A percentile compares a stretch with the other conserved stretches of the same genome.
phyloP scores from a whole-genome alignment of 169 alveolate species.

The Eimeria praecox region DNA sequence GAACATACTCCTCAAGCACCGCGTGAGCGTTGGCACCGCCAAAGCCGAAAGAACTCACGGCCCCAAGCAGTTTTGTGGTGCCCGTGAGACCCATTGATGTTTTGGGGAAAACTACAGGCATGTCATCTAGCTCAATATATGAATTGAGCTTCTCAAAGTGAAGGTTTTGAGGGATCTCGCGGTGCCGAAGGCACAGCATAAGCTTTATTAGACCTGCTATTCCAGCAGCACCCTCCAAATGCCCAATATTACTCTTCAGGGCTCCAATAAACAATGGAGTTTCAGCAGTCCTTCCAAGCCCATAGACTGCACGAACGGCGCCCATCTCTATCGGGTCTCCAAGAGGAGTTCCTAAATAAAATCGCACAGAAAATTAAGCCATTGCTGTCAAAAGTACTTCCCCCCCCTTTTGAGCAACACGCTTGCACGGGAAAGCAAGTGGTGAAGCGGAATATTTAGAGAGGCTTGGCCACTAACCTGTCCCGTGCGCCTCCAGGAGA shows the following conservation, averaged over 20 bases:
- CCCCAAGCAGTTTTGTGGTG: slow-evolving; percentile 79
- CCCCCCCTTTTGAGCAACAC: no score
- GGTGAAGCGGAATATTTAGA: neutral
- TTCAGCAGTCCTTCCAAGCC: slow-evolving; percentile 57
- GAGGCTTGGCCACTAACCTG: slow-evolving; percentile 75
- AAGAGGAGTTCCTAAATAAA: slow-evolving; percentile 85
- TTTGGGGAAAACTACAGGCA: slow-evolving; percentile 75
- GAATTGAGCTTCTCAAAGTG: slow-evolving; percentile 85
- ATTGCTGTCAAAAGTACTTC: neutral
- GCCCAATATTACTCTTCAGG: slow-evolving; percentile 88
- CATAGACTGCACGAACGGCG: slow-evolving; percentile 84
- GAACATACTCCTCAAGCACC: slow-evolving; percentile 79
- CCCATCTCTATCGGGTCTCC: slow-evolving; percentile 91
- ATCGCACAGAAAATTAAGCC: neutral
- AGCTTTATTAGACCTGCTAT: slow-evolving; percentile 86
- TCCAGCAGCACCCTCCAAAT: slow-evolving; percentile 88
- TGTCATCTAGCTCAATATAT: slow-evolving; percentile 83
- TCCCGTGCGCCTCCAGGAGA: slow-evolving; percentile 86
- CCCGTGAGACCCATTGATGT: slow-evolving; percentile 63
- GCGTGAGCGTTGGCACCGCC: slow-evolving; percentile 89
- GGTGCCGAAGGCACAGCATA: slow-evolving; percentile 83
- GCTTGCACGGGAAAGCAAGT: neutral
- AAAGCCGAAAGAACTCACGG: slow-evolving; percentile 87
- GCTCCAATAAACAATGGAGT: slow-evolving; percentile 84
- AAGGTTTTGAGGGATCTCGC: slow-evolving; percentile 85